Evolutionary conservation across 1,284 basidiomycete species (phyloP).

Genomic region (Rhodotorula sp.): DNA sequence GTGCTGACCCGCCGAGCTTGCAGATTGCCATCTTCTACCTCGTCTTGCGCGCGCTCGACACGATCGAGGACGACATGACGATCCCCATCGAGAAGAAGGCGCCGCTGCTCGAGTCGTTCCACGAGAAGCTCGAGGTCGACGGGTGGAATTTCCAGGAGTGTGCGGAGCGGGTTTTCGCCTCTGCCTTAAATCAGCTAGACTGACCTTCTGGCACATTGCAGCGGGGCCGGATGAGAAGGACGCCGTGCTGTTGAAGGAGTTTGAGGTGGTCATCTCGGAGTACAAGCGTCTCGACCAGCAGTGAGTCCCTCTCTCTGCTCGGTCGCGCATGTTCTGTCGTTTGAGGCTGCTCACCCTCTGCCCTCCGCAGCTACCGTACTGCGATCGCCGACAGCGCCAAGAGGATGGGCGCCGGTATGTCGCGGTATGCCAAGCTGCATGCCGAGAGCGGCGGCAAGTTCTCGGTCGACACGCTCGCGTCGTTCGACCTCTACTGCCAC

Average conservation of each 20-base stretch:
- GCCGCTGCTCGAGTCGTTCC: constrained; percentile 79
- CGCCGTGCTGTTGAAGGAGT: constrained; percentile 81
- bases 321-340: rapidly evolving
- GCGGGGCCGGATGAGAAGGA: constrained; percentile 87
- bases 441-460: constrained; percentile 57
- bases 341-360: neutral
- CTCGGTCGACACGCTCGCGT: constrained; percentile 67
- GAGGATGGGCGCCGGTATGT: constrained; percentile 95
- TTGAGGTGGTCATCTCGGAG: constrained; percentile 80
- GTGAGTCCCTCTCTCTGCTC: constrained; percentile 56
- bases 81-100: constrained; percentile 84
- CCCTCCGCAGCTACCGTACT: constrained; percentile 64
- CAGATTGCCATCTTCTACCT: constrained; percentile 96
- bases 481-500: constrained; percentile 98
- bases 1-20: neutral
- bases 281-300: constrained; percentile 66
- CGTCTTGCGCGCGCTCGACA: constrained; percentile 88
- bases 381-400: constrained; percentile 79
- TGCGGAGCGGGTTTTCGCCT: constrained; percentile 25
- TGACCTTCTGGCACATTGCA: constrained; percentile 7
- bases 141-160: constrained; percentile 86
- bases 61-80: constrained; percentile 98
- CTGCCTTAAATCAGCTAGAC: neutral
- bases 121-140: constrained; percentile 74
- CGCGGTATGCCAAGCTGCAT: constrained; percentile 84